Conservation (phyloP, 768 basidiomycete species). For the Russula virescens region DNA sequence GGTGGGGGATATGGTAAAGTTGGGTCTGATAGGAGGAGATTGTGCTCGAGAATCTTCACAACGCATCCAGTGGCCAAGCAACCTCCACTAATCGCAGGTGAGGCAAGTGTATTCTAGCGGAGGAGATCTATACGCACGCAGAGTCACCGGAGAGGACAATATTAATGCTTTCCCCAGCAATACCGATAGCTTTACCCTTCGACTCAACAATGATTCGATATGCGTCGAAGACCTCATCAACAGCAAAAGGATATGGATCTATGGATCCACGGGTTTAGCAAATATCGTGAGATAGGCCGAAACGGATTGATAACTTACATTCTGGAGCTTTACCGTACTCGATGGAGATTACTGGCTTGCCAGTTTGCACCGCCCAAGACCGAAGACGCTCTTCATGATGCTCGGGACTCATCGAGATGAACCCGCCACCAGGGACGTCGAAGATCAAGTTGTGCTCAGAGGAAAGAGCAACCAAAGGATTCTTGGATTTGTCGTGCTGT, state of each 20-base stretch:
- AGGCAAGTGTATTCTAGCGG: slow-evolving; percentile 14
- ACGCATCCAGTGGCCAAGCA: slow-evolving; percentile 81
- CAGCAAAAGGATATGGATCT: slow-evolving; percentile 97
- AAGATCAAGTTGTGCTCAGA: slow-evolving; percentile 61
- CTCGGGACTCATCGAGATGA: slow-evolving; percentile 92
- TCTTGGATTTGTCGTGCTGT: slow-evolving; percentile 41
- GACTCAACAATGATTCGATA: slow-evolving; percentile 80
- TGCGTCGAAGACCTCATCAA: slow-evolving; percentile 90
- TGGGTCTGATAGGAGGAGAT: slow-evolving; percentile 31
- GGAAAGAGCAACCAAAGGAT: slow-evolving; percentile 40
- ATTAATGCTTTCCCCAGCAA: slow-evolving; percentile 76
- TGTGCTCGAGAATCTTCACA: slow-evolving; percentile 72
- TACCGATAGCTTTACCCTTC: slow-evolving; percentile 74
- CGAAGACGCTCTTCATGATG: slow-evolving; percentile 94
- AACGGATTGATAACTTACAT: slow-evolving; percentile 46
- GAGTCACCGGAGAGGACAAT: slow-evolving; percentile 89
- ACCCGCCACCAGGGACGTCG: slow-evolving; percentile 95
- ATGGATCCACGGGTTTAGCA: background rate
- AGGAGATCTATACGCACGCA: slow-evolving; percentile 58
- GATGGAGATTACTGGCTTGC: slow-evolving; percentile 75
- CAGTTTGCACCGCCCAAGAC: slow-evolving; percentile 75
- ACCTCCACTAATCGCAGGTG: slow-evolving; percentile 58
- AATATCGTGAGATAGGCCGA: background rate
- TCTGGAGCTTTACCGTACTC: slow-evolving; percentile 98
- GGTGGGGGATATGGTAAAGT: slow-evolving; percentile 13